Conservation (phyloP, 129 eudicot species). For the Cynara cardunculus region DNA sequence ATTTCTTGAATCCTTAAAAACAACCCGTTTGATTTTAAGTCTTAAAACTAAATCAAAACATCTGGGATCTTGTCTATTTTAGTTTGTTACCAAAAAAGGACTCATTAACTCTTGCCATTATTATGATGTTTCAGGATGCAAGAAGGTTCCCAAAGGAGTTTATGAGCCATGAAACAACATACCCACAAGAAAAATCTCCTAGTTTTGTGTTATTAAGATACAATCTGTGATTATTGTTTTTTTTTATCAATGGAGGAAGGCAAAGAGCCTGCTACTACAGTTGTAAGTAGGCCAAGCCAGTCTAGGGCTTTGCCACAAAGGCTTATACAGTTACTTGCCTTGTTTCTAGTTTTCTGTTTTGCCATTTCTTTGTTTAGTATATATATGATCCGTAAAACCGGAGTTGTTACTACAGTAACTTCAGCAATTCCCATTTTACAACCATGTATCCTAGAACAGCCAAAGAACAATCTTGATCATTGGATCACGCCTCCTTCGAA, state of each 20-base stretch:
- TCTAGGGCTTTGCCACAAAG: slow-evolving; percentile 80
- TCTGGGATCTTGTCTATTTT: not conserved
- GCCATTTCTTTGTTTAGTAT: slow-evolving; percentile 61
- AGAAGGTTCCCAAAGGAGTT: slow-evolving; percentile 17
- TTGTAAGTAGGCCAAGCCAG: slow-evolving; percentile 45
- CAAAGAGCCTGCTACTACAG: slow-evolving; percentile 49
- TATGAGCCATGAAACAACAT: slow-evolving; percentile 21
- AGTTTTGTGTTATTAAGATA: slow-evolving; percentile 18
- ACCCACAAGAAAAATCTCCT: slow-evolving; percentile 20
- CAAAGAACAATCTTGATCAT: slow-evolving; percentile 36
- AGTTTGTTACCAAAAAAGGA: not conserved
- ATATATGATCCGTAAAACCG: slow-evolving; percentile 57
- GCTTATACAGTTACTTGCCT: slow-evolving; percentile 49
- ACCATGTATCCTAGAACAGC: slow-evolving; percentile 41
- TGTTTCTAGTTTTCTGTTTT: slow-evolving; percentile 61
- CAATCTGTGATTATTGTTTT: slow-evolving; percentile 13
- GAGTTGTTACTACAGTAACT: slow-evolving; percentile 38
- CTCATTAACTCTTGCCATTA: not conserved
- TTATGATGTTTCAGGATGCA: slow-evolving; percentile 28
- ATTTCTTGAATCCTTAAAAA: not conserved
- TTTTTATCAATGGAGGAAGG: slow-evolving; percentile 61
- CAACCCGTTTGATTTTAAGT: not conserved
- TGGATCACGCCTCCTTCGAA: slow-evolving; percentile 74
- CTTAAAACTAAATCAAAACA: not conserved
- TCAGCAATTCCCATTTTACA: slow-evolving; percentile 40